Percentiles rank a stretch among this genome's conserved stretches.
These are phyloP conservation scores for Escovopsis sp. DNA, from an alignment of 2,329 filamentous ascomycete species.

Conservation along the genomic window DNA sequence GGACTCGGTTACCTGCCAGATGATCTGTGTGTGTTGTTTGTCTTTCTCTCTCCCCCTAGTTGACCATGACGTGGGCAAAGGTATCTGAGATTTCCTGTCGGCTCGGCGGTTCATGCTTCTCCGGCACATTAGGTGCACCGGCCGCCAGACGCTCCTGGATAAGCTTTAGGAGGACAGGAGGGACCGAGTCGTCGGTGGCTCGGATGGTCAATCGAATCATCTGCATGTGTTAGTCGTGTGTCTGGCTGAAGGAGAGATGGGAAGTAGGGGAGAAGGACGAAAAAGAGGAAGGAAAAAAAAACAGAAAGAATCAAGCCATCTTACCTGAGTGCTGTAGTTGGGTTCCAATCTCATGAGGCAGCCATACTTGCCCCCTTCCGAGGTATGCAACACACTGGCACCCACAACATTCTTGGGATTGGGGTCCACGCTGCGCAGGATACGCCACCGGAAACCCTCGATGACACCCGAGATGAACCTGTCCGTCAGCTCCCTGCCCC, in stretches of 20 bases:
- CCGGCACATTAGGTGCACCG: conserved; percentile 28
- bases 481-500: conserved; percentile 50
- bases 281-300: background rate
- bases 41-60: conserved; percentile 8
- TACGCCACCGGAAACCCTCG: conserved; percentile 77
- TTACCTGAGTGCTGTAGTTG: conserved; percentile 80
- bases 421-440: conserved; percentile 74
- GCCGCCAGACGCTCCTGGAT: conserved; percentile 71
- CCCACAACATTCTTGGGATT: conserved; percentile 91
- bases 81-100: conserved; percentile 37
- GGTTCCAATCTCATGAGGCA: conserved; percentile 89
- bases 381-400: conserved; percentile 71
- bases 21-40: background rate
- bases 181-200: conserved; percentile 83
- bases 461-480: conserved; percentile 57
- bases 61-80: conserved; percentile 42
- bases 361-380: conserved; percentile 76
- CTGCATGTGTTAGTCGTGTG: conserved; percentile 22
- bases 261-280: background rate
- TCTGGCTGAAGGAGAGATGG: no score
- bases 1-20: no score
- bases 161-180: conserved; percentile 60
- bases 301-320: no score
- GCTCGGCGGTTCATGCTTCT: conserved; percentile 25
- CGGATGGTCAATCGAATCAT: conserved; percentile 92